These are phyloP conservation scores for Komagataella pastoris DNA, from an alignment of 805 yeast species.

Conservation along the genomic window DNA sequence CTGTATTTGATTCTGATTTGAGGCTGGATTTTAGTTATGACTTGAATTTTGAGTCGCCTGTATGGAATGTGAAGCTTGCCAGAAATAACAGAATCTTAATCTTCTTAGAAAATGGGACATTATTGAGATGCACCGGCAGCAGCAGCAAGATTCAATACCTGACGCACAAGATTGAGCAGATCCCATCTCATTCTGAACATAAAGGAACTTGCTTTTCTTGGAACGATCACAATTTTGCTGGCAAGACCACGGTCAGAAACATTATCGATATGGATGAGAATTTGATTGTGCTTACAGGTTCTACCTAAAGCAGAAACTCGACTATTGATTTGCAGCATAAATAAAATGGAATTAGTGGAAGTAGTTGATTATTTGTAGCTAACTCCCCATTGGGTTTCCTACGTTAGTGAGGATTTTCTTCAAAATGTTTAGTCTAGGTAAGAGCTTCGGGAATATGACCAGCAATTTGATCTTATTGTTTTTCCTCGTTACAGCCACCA, in stretches of 20 bases:
- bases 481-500: constrained; percentile 41
- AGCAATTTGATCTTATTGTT: constrained; percentile 10
- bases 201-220: neutral
- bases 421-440: constrained; percentile 16
- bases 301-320: neutral
- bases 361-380: neutral
- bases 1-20: neutral
- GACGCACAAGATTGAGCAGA: neutral
- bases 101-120: neutral
- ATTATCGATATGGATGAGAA: neutral
- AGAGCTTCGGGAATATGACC: constrained; percentile 16
- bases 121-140: neutral
- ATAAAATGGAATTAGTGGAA: neutral
- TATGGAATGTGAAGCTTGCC: neutral
- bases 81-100: neutral
- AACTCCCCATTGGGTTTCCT: neutral
- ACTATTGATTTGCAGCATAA: no score
- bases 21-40: neutral
- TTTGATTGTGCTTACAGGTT: neutral
- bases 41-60: neutral
- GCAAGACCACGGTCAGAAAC: neutral
- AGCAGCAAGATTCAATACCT: neutral
- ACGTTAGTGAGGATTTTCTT: constrained; percentile 4
- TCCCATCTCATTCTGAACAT: neutral
- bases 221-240: neutral